phyloP scores from a whole-genome alignment of 179 eudicot species.

The Beta lomatogona region DNA sequence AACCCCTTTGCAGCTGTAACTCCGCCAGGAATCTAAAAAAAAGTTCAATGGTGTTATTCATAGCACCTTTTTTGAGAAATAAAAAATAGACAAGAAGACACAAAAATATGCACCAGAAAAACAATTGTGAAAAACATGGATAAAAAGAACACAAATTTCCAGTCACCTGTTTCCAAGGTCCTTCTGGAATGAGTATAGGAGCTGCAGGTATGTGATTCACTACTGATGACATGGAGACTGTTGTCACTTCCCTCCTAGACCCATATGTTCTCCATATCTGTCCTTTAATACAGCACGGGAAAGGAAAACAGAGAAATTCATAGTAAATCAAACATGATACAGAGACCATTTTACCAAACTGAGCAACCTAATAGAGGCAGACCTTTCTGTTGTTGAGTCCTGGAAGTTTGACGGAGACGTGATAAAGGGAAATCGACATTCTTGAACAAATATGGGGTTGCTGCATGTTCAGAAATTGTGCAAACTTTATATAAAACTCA shows the following conservation, averaged over 20 bases:
- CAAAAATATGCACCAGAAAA: not conserved
- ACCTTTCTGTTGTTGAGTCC: conserved; percentile 28
- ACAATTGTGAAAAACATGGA: too few relatives aligned
- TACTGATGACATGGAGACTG: conserved; percentile 45
- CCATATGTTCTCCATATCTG: conserved; percentile 37
- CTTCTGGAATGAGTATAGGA: conserved; percentile 84
- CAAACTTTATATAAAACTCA: not conserved
- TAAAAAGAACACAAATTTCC: too few relatives aligned
- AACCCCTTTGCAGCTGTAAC: conserved; percentile 95
- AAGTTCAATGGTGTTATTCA: not conserved
- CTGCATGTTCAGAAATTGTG: conserved; percentile 3
- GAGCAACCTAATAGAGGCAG: not conserved
- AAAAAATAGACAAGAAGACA: not conserved
- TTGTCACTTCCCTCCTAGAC: conserved; percentile 23
- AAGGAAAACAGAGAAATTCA: not conserved
- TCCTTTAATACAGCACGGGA: not conserved
- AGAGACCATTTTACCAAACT: not conserved
- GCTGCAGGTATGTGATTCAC: conserved; percentile 69
- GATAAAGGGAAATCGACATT: conserved; percentile 24
- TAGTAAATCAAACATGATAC: not conserved
- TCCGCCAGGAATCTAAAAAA: conserved; percentile 77
- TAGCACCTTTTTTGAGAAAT: not conserved
- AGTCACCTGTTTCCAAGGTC: conserved; percentile 86
- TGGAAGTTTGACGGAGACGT: conserved; percentile 26
- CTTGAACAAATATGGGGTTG: not conserved